These are phyloP conservation scores for Leishmania tropica DNA, from an alignment of 208 protist genomes.

Conservation along the genomic window DNA sequence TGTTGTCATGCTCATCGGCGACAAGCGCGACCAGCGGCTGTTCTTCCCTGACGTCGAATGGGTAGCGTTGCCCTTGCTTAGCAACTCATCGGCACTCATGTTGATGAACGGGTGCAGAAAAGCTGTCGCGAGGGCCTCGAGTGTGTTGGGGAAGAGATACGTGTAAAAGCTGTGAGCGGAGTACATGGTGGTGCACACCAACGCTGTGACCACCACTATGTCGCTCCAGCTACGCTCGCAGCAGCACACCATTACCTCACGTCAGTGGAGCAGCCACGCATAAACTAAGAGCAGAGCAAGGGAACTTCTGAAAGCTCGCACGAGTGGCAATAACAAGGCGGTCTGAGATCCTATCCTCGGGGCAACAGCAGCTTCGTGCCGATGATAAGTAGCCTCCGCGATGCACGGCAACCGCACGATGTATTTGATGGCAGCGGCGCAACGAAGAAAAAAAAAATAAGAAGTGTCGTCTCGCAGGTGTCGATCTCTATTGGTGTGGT, in stretches of 20 bases:
- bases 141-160: slow-evolving; percentile 75
- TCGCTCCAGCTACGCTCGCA: slow-evolving; percentile 54
- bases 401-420: not conserved
- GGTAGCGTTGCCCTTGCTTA: not conserved
- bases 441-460: not conserved
- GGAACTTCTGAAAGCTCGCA: not conserved
- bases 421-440: not conserved
- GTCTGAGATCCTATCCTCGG: not conserved
- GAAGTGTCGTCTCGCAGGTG: not conserved
- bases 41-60: not conserved
- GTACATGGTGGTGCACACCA: slow-evolving; percentile 68
- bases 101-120: slow-evolving; percentile 30
- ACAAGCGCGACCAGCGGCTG: slow-evolving; percentile 17
- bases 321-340: not conserved
- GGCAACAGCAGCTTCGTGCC: not conserved
- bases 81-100: slow-evolving; percentile 21
- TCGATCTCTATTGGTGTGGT: not conserved
- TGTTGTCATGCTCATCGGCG: slow-evolving; percentile 5
- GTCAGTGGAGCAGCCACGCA: not conserved
- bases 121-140: slow-evolving; percentile 31
- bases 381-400: not conserved
- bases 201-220: slow-evolving; percentile 49
- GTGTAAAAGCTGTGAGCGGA: slow-evolving; percentile 75
- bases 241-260: slow-evolving; percentile 24
- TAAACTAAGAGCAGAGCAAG: not conserved